These are phyloP conservation scores for Hyaloscypha bicolor DNA, from an alignment of 495 filamentous ascomycete species.

Conservation along the genomic window DNA sequence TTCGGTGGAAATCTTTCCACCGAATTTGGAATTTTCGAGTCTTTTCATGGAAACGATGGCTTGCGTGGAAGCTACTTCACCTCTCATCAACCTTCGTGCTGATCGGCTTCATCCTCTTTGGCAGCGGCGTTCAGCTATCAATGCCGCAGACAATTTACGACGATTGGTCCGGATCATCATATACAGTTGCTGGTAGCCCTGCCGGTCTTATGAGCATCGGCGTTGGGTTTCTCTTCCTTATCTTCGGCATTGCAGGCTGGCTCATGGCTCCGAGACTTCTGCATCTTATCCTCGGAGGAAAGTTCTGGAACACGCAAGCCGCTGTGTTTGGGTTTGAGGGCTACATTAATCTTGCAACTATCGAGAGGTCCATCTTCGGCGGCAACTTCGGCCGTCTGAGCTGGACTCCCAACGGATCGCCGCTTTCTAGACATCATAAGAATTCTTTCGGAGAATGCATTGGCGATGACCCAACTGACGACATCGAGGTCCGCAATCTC, in stretches of 20 bases:
- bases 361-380: constrained; percentile 35
- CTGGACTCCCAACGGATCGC: constrained; percentile 6
- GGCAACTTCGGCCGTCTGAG: background rate
- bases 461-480: constrained; percentile 8
- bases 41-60: background rate
- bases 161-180: too few species aligned
- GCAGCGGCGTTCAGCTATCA: too few species aligned
- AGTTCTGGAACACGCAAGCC: constrained; percentile 25
- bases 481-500: background rate
- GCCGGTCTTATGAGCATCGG: too few species aligned
- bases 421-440: constrained; percentile 9
- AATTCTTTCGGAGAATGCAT: constrained; percentile 12
- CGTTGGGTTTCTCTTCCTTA: constrained; percentile 11
- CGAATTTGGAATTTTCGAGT: too few species aligned
- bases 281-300: constrained; percentile 24
- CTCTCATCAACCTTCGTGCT: background rate
- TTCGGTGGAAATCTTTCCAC: constrained; percentile 29
- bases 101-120: constrained; percentile 5
- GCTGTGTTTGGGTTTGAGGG: constrained; percentile 38
- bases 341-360: constrained; percentile 22
- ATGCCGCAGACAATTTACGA: too few species aligned
- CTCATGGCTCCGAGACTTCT: constrained; percentile 25
- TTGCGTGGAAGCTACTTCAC: too few species aligned
- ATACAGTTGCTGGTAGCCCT: too few species aligned
- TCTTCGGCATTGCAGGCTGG: constrained; percentile 14